Evolutionary conservation across 2,329 filamentous ascomycete species (phyloP).

Genomic region (Phaeoacremonium minimum): DNA sequence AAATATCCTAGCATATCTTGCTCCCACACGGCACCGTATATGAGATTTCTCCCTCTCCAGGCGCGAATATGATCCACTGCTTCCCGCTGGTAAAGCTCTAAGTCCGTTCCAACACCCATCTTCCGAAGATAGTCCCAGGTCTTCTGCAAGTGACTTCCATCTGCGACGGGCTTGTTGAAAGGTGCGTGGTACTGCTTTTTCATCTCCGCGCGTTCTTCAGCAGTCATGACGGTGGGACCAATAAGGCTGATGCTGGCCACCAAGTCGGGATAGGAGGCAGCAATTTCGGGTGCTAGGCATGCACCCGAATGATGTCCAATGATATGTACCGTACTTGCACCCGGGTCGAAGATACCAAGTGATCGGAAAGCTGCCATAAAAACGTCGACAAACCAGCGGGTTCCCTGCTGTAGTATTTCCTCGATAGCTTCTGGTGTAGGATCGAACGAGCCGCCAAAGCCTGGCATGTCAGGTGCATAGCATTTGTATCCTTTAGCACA

Average conservation of each 20-base stretch:
- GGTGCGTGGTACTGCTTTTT: background rate
- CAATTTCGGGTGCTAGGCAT: background rate
- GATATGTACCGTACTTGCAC: background rate
- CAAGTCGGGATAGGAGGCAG: background rate
- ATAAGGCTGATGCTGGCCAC: background rate
- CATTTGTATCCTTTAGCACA: conserved; percentile 7
- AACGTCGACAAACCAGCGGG: background rate
- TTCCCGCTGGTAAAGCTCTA: background rate
- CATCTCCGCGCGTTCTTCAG: background rate
- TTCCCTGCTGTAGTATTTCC: background rate
- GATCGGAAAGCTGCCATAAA: background rate
- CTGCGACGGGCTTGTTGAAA: background rate
- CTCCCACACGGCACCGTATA: background rate
- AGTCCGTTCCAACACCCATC: background rate
- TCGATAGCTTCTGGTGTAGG: conserved; percentile 1
- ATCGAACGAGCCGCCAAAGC: conserved; percentile 12
- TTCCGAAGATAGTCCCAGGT: background rate
- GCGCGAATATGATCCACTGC: background rate
- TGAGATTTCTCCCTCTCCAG: background rate
- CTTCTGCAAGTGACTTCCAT: background rate
- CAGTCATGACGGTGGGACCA: background rate
- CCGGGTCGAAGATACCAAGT: background rate
- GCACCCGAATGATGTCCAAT: background rate
- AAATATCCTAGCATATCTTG: background rate
- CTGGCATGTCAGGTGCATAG: conserved; percentile 14